Percentiles rank a stretch among this genome's conserved stretches.
phyloP scores from a whole-genome alignment of 2,329 filamentous ascomycete genomes.

The Aspergillus japonicus region DNA sequence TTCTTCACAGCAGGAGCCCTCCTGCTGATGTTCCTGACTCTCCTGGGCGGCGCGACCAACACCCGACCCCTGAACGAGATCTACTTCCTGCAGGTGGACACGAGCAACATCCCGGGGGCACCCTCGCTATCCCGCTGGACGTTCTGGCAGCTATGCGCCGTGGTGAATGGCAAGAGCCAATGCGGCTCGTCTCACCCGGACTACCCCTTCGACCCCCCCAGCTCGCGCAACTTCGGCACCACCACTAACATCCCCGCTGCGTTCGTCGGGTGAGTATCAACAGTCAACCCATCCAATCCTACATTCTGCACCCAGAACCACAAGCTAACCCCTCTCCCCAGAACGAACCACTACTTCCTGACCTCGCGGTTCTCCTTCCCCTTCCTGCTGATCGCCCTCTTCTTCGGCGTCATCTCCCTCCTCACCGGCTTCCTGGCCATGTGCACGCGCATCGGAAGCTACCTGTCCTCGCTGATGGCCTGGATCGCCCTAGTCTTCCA shows the following conservation, averaged over 20 bases:
- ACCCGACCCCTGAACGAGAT: conserved; percentile 65
- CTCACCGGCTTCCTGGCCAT: conserved; percentile 49
- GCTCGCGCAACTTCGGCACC: conserved; percentile 58
- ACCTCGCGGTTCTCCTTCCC: conserved; percentile 91
- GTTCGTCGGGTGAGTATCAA: conserved; percentile 50
- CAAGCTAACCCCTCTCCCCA: conserved; percentile 17
- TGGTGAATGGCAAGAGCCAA: conserved; percentile 55
- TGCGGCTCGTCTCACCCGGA: conserved; percentile 65
- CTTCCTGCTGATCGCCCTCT: conserved; percentile 79
- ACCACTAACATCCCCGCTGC: conserved; percentile 51
- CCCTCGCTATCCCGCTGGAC: conserved; percentile 77
- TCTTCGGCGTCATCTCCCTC: conserved; percentile 61
- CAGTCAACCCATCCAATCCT: no score
- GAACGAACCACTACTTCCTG: conserved; percentile 70
- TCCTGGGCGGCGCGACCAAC: conserved; percentile 60
- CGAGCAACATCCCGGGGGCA: conserved; percentile 68
- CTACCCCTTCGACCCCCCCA: conserved; percentile 64
- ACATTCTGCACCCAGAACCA: neutral
- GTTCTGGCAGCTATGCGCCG: conserved; percentile 79
- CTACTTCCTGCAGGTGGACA: conserved; percentile 83
- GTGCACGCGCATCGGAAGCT: conserved; percentile 53
- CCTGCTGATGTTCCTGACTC: conserved; percentile 64
- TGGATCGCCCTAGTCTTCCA: conserved; percentile 60
- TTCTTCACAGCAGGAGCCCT: conserved; percentile 62
- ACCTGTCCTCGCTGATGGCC: conserved; percentile 53